Conservation (phyloP, 352 stramenopile genomes). For the Globisporangium spiculum region DNA sequence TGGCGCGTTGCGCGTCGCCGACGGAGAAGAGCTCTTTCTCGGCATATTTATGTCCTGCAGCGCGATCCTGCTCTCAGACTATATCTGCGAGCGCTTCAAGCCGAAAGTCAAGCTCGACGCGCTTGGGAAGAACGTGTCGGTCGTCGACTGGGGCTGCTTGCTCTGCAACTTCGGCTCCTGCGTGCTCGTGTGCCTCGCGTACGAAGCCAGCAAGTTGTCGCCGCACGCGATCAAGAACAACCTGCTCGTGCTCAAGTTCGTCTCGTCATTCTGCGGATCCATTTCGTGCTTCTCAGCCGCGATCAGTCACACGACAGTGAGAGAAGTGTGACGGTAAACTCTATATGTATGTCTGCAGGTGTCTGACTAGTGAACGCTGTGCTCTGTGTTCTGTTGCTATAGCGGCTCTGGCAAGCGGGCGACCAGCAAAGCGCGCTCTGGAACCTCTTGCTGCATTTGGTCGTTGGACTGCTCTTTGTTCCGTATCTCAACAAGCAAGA, state of each 20-base stretch:
- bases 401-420: slow-evolving; percentile 49
- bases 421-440: slow-evolving; percentile 44
- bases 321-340: slow-evolving; percentile 1
- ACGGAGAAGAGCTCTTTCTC: slow-evolving; percentile 63
- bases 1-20: slow-evolving; percentile 50
- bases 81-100: slow-evolving; percentile 31
- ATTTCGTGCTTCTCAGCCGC: slow-evolving; percentile 59
- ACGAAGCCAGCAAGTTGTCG: slow-evolving; percentile 48
- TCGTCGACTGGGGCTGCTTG: slow-evolving; percentile 59
- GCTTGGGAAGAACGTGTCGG: slow-evolving; percentile 3
- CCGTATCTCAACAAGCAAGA: slow-evolving; percentile 63
- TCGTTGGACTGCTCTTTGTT: slow-evolving; percentile 53
- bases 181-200: slow-evolving; percentile 44
- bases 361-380: not conserved
- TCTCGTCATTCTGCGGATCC: slow-evolving; percentile 75
- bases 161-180: slow-evolving; percentile 55
- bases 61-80: slow-evolving; percentile 50
- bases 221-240: slow-evolving; percentile 43
- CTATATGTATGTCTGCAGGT: not conserved
- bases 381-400: slow-evolving; percentile 6
- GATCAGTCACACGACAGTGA: slow-evolving; percentile 53
- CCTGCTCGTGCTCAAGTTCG: slow-evolving; percentile 66
- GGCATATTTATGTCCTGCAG: slow-evolving; percentile 77
- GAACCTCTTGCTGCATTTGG: slow-evolving; percentile 46
- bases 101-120: slow-evolving; percentile 5